Evolutionary conservation across 495 filamentous ascomycete species (phyloP).

Genomic region (Neurospora africana): DNA sequence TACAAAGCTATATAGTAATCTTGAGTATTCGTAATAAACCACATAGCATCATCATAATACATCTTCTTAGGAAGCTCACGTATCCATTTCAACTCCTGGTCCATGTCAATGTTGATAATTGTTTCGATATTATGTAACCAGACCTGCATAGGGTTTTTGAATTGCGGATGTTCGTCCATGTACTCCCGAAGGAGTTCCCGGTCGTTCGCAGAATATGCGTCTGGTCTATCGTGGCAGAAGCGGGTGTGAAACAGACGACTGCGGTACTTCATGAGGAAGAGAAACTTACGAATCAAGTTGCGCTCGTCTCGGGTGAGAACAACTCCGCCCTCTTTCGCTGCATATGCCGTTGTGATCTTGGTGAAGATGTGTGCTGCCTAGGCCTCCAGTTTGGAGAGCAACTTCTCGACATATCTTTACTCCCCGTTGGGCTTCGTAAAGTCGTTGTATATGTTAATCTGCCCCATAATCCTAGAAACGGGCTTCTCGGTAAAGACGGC

Average conservation of each 20-base stretch:
- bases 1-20: slow-evolving; percentile 36
- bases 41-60: slow-evolving; percentile 32
- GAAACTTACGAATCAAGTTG: slow-evolving; percentile 39
- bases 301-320: slow-evolving; percentile 30
- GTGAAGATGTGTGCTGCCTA: slow-evolving; percentile 20
- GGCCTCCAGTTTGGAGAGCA: slow-evolving; percentile 26
- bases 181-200: slow-evolving; percentile 26
- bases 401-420: slow-evolving; percentile 28
- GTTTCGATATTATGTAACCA: slow-evolving; percentile 41
- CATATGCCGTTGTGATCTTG: slow-evolving; percentile 23
- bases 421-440: slow-evolving; percentile 11
- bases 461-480: slow-evolving; percentile 27
- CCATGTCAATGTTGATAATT: slow-evolving; percentile 39
- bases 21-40: slow-evolving; percentile 30
- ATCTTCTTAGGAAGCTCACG: slow-evolving; percentile 21
- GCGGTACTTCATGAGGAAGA: slow-evolving; percentile 46
- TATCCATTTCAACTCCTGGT: slow-evolving; percentile 26
- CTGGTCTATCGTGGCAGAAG: slow-evolving; percentile 24
- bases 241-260: slow-evolving; percentile 20
- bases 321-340: slow-evolving; percentile 13
- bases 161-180: slow-evolving; percentile 31
- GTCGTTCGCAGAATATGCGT: slow-evolving; percentile 32
- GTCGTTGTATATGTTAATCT: slow-evolving; percentile 36
- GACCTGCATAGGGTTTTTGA: slow-evolving; percentile 37
- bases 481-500: slow-evolving; percentile 20